A percentile compares a stretch with the other conserved stretches of the same genome.
Evolutionary conservation across 2,329 filamentous ascomycete genomes (phyloP).

Genomic region (Cercospora canescens): DNA sequence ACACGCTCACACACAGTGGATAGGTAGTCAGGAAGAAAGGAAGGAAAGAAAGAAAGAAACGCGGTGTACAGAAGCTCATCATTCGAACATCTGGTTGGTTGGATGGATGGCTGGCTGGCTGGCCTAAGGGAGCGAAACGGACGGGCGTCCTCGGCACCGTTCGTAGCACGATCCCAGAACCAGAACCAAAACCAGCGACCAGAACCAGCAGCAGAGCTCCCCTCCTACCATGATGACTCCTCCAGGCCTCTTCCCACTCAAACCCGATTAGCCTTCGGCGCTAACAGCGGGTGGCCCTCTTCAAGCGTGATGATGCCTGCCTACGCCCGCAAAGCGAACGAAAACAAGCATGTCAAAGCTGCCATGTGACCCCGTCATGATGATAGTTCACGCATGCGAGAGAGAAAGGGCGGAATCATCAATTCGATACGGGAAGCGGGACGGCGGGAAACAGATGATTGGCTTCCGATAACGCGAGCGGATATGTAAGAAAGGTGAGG

Average conservation of each 20-base stretch:
- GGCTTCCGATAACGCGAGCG: not conserved
- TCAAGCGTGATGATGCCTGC: too few species aligned
- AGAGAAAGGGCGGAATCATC: too few species aligned
- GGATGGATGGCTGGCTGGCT: not conserved
- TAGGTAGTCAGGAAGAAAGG: not conserved
- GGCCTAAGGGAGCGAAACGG: too few species aligned
- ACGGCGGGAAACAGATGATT: not conserved
- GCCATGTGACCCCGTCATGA: too few species aligned
- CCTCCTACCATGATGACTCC: too few species aligned
- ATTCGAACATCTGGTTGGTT: too few species aligned
- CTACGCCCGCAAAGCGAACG: not conserved
- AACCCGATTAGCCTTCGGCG: not conserved
- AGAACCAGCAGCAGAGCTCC: too few species aligned
- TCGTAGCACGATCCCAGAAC: not conserved
- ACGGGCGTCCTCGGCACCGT: not conserved
- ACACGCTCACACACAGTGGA: not conserved
- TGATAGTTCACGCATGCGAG: too few species aligned
- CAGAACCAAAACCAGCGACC: too few species aligned
- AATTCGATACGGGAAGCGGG: too few species aligned
- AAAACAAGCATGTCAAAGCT: not conserved
- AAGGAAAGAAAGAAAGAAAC: too few species aligned
- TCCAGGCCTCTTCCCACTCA: not conserved
- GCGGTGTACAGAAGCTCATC: not conserved
- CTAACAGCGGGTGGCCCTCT: not conserved
- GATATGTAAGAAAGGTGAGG: not conserved